Conservation (phyloP, 225 moss, liverwort and hornwort species). For the Takakia lepidozioides region DNA sequence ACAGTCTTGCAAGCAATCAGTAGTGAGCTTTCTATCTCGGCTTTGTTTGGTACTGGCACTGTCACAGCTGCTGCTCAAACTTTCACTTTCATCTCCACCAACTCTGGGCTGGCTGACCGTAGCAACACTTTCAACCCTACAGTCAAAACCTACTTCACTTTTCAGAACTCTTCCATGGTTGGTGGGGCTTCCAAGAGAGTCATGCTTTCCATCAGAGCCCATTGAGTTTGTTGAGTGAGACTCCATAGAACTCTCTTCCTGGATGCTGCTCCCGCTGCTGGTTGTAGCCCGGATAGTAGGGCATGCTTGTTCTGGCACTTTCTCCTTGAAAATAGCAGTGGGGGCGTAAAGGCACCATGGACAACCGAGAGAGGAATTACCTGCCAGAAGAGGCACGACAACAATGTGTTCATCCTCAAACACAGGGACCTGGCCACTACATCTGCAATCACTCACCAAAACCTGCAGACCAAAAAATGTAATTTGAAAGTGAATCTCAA, state of each 20-base stretch:
- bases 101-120: too few species aligned
- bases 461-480: constrained; percentile 22
- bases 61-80: constrained; percentile 1
- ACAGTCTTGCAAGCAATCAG: background rate
- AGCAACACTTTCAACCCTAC: too few species aligned
- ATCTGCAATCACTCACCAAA: constrained; percentile 40
- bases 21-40: background rate
- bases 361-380: constrained; percentile 25
- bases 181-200: too few species aligned
- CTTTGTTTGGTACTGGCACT: background rate
- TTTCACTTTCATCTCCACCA: too few species aligned
- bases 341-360: constrained; percentile 40
- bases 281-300: background rate
- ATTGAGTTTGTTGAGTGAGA: too few species aligned
- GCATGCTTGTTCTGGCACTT: too few species aligned
- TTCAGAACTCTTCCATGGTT: too few species aligned
- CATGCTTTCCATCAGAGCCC: too few species aligned
- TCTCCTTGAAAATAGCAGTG: too few species aligned
- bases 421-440: constrained; percentile 24
- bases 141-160: too few species aligned
- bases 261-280: constrained; percentile 3
- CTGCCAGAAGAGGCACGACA: constrained; percentile 41
- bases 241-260: too few species aligned
- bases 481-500: too few species aligned
- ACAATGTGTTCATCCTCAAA: constrained; percentile 54